A percentile compares a stretch with the other conserved stretches of the same genome.
Conservation (phyloP, 805 yeast genomes). For the Spencermartinsiella europaea region DNA sequence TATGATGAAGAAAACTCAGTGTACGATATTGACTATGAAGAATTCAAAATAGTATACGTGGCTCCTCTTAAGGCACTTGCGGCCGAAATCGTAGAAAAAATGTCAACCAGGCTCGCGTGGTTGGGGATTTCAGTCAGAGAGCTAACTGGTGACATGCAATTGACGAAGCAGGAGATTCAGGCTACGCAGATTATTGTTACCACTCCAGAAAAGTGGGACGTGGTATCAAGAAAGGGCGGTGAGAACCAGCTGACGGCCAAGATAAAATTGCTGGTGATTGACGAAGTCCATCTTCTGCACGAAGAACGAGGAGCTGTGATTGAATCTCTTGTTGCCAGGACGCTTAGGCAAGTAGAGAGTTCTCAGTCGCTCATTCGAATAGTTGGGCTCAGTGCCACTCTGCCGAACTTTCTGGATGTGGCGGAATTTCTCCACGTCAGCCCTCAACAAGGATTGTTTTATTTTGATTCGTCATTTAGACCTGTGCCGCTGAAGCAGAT, state of each 20-base stretch:
- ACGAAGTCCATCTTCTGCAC: slow-evolving; percentile 93
- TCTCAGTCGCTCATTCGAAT: slow-evolving; percentile 90
- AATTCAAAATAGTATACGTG: slow-evolving; percentile 85
- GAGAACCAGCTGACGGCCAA: slow-evolving; percentile 80
- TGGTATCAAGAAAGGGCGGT: slow-evolving; percentile 91
- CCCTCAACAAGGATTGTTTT: slow-evolving; percentile 86
- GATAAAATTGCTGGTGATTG: slow-evolving; percentile 81
- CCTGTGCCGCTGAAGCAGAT: slow-evolving; percentile 92
- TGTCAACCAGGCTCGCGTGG: slow-evolving; percentile 71
- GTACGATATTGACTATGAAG: slow-evolving; percentile 65
- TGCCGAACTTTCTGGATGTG: slow-evolving; percentile 88
- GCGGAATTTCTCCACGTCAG: slow-evolving; percentile 90
- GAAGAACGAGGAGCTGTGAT: slow-evolving; percentile 98
- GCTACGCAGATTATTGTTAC: slow-evolving; percentile 86
- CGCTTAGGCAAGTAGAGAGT: slow-evolving; percentile 90
- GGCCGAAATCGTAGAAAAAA: slow-evolving; percentile 93
- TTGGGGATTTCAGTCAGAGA: slow-evolving; percentile 82
- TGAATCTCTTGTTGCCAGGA: slow-evolving; percentile 91
- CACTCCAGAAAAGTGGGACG: slow-evolving; percentile 97
- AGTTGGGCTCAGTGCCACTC: slow-evolving; percentile 89
- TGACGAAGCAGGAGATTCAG: slow-evolving; percentile 71
- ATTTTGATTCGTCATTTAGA: slow-evolving; percentile 86
- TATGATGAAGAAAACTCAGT: slow-evolving; percentile 42
- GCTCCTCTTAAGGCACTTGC: slow-evolving; percentile 94
- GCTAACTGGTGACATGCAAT: slow-evolving; percentile 93